These are phyloP conservation scores for Penicillium sp. DNA, from an alignment of 2,329 filamentous ascomycete genomes.

Conservation along the genomic window DNA sequence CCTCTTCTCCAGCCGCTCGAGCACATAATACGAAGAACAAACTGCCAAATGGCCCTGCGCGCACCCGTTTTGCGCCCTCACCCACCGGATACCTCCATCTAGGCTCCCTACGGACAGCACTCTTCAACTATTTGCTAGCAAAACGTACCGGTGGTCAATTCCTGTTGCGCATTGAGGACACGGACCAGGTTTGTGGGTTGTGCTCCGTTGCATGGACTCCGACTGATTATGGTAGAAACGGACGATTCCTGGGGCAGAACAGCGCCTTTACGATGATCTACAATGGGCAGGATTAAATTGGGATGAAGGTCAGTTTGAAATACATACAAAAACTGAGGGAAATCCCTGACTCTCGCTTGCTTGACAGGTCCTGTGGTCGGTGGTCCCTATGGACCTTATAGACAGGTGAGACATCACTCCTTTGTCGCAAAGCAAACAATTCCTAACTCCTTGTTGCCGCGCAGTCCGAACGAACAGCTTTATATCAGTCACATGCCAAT, in stretches of 20 bases:
- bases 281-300: constrained; percentile 85
- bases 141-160: constrained; percentile 87
- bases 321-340: background rate
- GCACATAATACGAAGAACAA: constrained; percentile 34
- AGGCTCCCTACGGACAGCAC: constrained; percentile 82
- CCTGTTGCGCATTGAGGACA: constrained; percentile 88
- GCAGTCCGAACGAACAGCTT: constrained; percentile 72
- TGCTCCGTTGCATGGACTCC: background rate
- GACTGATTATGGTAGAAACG: constrained; percentile 62
- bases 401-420: constrained; percentile 57
- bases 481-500: constrained; percentile 71
- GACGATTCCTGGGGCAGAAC: constrained; percentile 75
- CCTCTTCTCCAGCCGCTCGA: constrained; percentile 29
- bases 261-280: constrained; percentile 73
- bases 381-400: constrained; percentile 80
- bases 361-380: constrained; percentile 69
- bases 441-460: background rate
- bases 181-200: constrained; percentile 69
- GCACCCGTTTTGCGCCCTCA: constrained; percentile 90
- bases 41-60: constrained; percentile 56
- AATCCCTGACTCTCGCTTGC: constrained; percentile 4
- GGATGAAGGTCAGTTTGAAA: constrained; percentile 70
- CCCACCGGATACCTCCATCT: constrained; percentile 92
- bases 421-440: background rate
- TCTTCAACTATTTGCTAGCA: constrained; percentile 95